phyloP scores from a whole-genome alignment of 495 filamentous ascomycete species.

The Margaritispora aquatica region DNA sequence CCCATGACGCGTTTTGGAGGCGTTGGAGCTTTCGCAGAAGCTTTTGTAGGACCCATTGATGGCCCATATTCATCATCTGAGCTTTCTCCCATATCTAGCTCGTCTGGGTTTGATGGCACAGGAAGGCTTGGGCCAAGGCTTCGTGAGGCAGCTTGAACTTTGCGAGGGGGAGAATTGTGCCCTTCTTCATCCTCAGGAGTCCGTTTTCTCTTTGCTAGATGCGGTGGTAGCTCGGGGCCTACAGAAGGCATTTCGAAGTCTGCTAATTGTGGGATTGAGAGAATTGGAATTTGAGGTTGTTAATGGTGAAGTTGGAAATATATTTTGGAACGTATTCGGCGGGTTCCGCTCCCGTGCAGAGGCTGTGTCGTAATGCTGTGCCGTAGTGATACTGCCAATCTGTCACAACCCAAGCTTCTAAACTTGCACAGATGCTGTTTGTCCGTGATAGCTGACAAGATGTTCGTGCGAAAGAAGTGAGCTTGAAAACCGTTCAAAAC shows the following conservation, averaged over 20 bases:
- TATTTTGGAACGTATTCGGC: background rate
- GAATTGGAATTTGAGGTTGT: background rate
- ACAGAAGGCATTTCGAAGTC: constrained; percentile 37
- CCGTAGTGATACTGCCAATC: background rate
- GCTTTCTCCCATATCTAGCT: constrained; percentile 11
- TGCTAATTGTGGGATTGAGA: background rate
- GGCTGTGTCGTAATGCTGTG: constrained; percentile 3
- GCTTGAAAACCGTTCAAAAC: background rate
- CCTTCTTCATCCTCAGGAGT: constrained; percentile 31
- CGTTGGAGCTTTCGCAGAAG: background rate
- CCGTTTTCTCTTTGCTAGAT: constrained; percentile 47
- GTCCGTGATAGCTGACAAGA: background rate
- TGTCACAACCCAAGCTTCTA: background rate
- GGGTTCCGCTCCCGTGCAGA: background rate
- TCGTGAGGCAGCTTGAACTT: constrained; percentile 18
- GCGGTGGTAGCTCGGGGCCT: constrained; percentile 44
- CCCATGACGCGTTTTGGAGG: constrained; percentile 33
- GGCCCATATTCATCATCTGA: constrained; percentile 20
- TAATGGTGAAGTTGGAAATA: background rate
- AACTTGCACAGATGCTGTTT: background rate
- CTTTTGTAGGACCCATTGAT: constrained; percentile 13
- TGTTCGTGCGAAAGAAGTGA: background rate
- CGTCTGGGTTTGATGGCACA: constrained; percentile 11
- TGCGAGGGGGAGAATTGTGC: constrained; percentile 21
- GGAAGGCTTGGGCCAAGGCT: constrained; percentile 13